Evolutionary conservation across 2,329 filamentous ascomycete genomes (phyloP).

Genomic region (Aspergillus brasiliensis): DNA sequence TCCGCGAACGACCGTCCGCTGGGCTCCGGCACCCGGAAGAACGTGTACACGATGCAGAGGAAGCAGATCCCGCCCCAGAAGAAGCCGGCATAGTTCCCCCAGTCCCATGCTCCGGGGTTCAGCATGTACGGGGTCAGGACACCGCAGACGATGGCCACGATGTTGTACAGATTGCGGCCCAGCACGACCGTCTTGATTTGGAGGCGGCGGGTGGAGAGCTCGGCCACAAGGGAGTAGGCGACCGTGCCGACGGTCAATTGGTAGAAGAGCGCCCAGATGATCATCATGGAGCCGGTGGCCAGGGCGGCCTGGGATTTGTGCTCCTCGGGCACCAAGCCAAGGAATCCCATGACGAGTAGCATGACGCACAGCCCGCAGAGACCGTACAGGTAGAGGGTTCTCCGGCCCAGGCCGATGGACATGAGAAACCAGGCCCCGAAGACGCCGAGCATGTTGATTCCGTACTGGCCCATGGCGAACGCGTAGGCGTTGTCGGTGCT

Average conservation of each 20-base stretch:
- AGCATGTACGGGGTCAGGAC: constrained; percentile 91
- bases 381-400: constrained; percentile 74
- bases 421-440: constrained; percentile 82
- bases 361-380: constrained; percentile 72
- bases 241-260: constrained; percentile 87
- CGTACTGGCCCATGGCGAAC: constrained; percentile 62
- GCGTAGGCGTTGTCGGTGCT: constrained; percentile 53
- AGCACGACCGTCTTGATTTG: constrained; percentile 92
- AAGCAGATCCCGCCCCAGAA: constrained; percentile 85
- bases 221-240: constrained; percentile 83
- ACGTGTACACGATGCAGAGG: constrained; percentile 77
- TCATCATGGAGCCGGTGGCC: constrained; percentile 83
- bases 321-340: constrained; percentile 68
- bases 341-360: constrained; percentile 81
- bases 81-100: constrained; percentile 84
- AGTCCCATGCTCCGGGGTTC: constrained; percentile 83
- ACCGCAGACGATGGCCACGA: constrained; percentile 78
- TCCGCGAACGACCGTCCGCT: constrained; percentile 80
- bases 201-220: constrained; percentile 77
- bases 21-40: constrained; percentile 79
- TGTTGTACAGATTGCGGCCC: constrained; percentile 77
- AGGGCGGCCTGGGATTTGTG: constrained; percentile 65
- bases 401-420: constrained; percentile 72
- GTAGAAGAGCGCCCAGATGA: constrained; percentile 79
- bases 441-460: constrained; percentile 76